phyloP scores from a whole-genome alignment of 192 early-diverging fungal genomes.

The Blastocladiella britannica region DNA sequence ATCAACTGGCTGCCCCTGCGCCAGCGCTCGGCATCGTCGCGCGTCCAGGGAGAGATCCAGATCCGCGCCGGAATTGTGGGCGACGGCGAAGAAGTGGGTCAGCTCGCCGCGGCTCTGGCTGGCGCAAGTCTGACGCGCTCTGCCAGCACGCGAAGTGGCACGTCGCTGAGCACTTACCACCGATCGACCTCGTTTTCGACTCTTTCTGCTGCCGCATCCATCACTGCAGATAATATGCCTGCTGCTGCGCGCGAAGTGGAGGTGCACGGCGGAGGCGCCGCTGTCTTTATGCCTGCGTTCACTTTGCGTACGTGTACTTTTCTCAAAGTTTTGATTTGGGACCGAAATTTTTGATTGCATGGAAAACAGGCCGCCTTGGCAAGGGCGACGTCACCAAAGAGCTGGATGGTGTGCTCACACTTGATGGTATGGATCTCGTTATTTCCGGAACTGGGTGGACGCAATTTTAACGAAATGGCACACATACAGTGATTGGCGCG shows the following conservation, averaged over 20 bases:
- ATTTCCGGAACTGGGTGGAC: slow-evolving; percentile 22
- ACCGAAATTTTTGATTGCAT: too few relatives aligned
- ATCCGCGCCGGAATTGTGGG: too few relatives aligned
- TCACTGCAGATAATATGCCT: slow-evolving; percentile 9
- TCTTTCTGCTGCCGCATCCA: slow-evolving; percentile 2
- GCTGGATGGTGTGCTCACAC: slow-evolving; percentile 23
- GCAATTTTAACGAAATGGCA: slow-evolving; percentile 6
- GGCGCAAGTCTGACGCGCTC: too few relatives aligned
- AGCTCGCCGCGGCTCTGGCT: too few relatives aligned
- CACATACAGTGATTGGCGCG: not conserved
- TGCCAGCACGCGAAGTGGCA: too few relatives aligned
- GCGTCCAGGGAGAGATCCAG: too few relatives aligned
- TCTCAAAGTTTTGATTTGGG: too few relatives aligned
- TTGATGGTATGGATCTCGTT: slow-evolving; percentile 25
- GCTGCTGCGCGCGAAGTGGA: slow-evolving; percentile 5
- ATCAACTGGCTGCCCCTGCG: too few relatives aligned
- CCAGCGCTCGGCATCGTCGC: too few relatives aligned
- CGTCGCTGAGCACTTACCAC: too few relatives aligned
- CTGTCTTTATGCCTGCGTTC: not conserved
- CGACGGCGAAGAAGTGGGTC: too few relatives aligned
- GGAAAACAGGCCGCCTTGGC: slow-evolving; percentile 4
- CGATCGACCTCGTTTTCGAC: not conserved
- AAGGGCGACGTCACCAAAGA: slow-evolving; percentile 9
- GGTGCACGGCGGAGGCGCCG: not conserved
- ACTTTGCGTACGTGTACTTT: slow-evolving; percentile 3